Percentiles rank a stretch among this genome's conserved stretches.
phyloP scores from a whole-genome alignment of 2,329 filamentous ascomycete genomes.

The Rutstroemia sp. region DNA sequence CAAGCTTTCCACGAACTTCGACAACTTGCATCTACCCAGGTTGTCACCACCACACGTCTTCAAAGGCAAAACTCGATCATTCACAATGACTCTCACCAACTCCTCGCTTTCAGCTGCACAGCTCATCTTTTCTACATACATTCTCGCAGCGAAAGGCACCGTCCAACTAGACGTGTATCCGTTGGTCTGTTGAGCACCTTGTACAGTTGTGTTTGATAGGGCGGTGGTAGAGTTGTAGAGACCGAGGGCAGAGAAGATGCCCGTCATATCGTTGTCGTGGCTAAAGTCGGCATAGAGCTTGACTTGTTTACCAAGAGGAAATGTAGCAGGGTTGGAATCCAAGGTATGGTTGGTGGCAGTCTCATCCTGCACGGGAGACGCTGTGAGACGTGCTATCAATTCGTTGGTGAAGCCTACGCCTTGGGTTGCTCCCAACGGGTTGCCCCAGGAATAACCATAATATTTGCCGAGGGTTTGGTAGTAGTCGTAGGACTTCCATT shows the following conservation, averaged over 20 bases:
- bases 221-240: conserved; percentile 61
- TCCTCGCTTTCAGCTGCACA: conserved; percentile 57
- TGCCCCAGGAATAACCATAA: conserved; percentile 73
- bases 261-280: conserved; percentile 83
- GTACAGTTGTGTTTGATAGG: conserved; percentile 43
- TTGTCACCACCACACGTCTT: conserved; percentile 62
- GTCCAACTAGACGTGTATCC: conserved; percentile 73
- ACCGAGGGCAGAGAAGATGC: conserved; percentile 68
- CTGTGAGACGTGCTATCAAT: conserved; percentile 72
- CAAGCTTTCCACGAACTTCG: conserved; percentile 66
- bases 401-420: conserved; percentile 86
- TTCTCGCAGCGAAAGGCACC: conserved; percentile 72
- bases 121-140: conserved; percentile 82
- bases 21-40: conserved; percentile 62
- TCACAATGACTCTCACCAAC: conserved; percentile 71
- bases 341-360: conserved; percentile 75
- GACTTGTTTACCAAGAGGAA: conserved; percentile 54
- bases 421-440: conserved; percentile 72
- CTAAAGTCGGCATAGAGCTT: conserved; percentile 81
- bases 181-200: conserved; percentile 44
- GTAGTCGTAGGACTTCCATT: conserved; percentile 79
- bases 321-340: conserved; percentile 58
- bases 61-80: conserved; percentile 72
- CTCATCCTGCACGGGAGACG: conserved; percentile 57
- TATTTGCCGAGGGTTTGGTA: conserved; percentile 74